A percentile compares a stretch with the other conserved stretches of the same genome.
These are phyloP conservation scores for Clavulina sp. DNA, from an alignment of 768 basidiomycete genomes.

Conservation along the genomic window DNA sequence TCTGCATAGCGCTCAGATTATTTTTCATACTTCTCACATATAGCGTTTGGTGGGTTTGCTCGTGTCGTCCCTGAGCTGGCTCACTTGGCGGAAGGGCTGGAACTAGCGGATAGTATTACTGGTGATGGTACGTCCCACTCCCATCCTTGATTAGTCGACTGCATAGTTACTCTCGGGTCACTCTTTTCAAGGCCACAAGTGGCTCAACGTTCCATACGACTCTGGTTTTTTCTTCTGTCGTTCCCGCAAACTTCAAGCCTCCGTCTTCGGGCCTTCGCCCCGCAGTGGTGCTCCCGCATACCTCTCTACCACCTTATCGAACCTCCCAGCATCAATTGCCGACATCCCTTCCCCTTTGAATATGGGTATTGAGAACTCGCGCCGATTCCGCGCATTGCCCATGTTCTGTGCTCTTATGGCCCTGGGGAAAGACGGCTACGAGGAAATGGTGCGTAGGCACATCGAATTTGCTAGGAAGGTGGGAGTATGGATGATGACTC, in stretches of 20 bases:
- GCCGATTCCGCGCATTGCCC: slow-evolving; percentile 26
- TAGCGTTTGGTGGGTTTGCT: slow-evolving; percentile 28
- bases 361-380: slow-evolving; percentile 25
- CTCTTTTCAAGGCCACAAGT: slow-evolving; percentile 17
- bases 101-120: slow-evolving; percentile 24
- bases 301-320: slow-evolving; percentile 13
- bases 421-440: slow-evolving; percentile 23
- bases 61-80: slow-evolving; percentile 20
- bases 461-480: slow-evolving; percentile 21
- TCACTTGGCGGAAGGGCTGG: slow-evolving; percentile 18
- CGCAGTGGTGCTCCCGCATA: slow-evolving; percentile 20
- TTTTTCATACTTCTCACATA: neutral
- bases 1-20: neutral
- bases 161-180: neutral
- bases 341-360: slow-evolving; percentile 22
- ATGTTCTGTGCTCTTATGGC: slow-evolving; percentile 23
- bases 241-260: slow-evolving; percentile 13
- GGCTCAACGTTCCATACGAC: slow-evolving; percentile 27
- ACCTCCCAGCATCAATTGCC: neutral
- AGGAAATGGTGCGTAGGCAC: slow-evolving; percentile 21
- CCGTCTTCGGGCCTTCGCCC: slow-evolving; percentile 21
- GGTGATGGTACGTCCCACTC: slow-evolving; percentile 17
- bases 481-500: slow-evolving; percentile 17
- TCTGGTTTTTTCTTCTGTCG: slow-evolving; percentile 25
- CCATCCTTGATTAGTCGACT: neutral